Base-by-base conservation (phyloP, 169 alveolate species). In the Pseudocohnilembus persalinus region DNA sequence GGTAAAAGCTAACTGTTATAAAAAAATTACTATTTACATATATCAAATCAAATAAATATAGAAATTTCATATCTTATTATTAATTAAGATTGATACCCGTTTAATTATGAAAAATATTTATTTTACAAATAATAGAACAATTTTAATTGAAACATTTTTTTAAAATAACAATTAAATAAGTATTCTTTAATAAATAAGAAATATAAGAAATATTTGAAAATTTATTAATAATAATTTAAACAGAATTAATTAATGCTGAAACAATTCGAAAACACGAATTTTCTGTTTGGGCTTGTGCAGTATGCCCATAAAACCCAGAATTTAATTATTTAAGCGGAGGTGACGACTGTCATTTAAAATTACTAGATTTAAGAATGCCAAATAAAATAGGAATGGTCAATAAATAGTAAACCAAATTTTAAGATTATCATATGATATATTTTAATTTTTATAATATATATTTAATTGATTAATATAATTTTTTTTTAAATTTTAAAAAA, bases 281-380 rank as follows among this genome's bases (percentile, higher is more conserved):
- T 32, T 79, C 84, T 79, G 76, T 79, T 0, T 79, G 84, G 84
- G 84, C 84, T 15, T 79, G 84, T 35, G 76, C 75, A 0, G 63
- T 79, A 32, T 35, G 35, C 29, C 35, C 35, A 29, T 29, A 79
- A 79, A 49, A 79, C 49, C 64, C 68, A 20, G 68, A 77, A 33
- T 31, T 31, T 77, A 31, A 49, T n/a, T 79, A 34, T 29, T 63
- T 79, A 0, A 79, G 84, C 49, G 84, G 84, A 29, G 84, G 84
- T 27, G 84, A 79, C 49, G 84, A 79, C 31, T 64, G 64, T n/a
- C 34, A 79, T 16, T 79, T 79, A 79, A 63, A 29, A 35, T 35
- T 79, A 0, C 49, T 28, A 49, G 84, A 79, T 64, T 0, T 30
- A 20, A 79, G 84, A 79, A 31, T 79, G 0, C 77, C 74, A 4